Conservation (phyloP, 2,329 filamentous ascomycete genomes). For the Ophiostoma populinum region DNA sequence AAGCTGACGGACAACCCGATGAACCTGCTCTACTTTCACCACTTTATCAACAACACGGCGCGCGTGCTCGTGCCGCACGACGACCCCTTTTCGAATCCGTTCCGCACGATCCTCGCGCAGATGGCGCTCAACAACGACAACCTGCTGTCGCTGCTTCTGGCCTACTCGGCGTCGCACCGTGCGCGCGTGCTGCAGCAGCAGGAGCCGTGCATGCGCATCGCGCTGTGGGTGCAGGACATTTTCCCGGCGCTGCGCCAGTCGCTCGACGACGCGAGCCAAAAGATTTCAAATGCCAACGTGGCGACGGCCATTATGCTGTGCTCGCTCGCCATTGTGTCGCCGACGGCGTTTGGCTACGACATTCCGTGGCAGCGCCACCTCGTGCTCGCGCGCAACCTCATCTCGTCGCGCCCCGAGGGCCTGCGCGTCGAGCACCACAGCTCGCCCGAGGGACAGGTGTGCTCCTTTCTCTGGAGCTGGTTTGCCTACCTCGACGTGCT, state of each 20-base stretch:
- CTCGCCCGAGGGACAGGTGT: slow-evolving; percentile 37
- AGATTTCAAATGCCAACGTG: slow-evolving; percentile 55
- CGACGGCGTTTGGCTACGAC: slow-evolving; percentile 61
- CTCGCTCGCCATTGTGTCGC: slow-evolving; percentile 68
- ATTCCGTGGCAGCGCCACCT: slow-evolving; percentile 72
- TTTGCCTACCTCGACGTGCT: slow-evolving; percentile 71
- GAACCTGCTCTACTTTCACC: slow-evolving; percentile 53
- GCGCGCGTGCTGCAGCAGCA: slow-evolving; percentile 56
- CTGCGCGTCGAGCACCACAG: slow-evolving; percentile 29
- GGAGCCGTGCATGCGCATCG: slow-evolving; percentile 62
- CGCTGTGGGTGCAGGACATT: slow-evolving; percentile 64
- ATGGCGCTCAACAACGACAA: slow-evolving; percentile 55
- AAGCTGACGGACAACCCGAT: slow-evolving; percentile 55
- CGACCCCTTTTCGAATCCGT: slow-evolving; percentile 33
- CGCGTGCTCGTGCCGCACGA: slow-evolving; percentile 34
- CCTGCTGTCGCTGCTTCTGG: slow-evolving; percentile 58
- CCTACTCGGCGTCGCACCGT: slow-evolving; percentile 72
- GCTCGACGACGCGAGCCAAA: slow-evolving; percentile 40
- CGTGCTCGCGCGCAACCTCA: slow-evolving; percentile 57
- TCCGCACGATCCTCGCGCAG: slow-evolving; percentile 30
- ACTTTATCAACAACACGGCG: slow-evolving; percentile 65
- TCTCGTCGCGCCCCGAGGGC: slow-evolving; percentile 38
- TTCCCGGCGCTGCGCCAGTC: slow-evolving; percentile 54
- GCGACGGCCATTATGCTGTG: slow-evolving; percentile 75
- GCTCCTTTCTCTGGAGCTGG: slow-evolving; percentile 66